These are phyloP conservation scores for Malassezia cuniculi DNA, from an alignment of 1,284 basidiomycete genomes.

Conservation along the genomic window DNA sequence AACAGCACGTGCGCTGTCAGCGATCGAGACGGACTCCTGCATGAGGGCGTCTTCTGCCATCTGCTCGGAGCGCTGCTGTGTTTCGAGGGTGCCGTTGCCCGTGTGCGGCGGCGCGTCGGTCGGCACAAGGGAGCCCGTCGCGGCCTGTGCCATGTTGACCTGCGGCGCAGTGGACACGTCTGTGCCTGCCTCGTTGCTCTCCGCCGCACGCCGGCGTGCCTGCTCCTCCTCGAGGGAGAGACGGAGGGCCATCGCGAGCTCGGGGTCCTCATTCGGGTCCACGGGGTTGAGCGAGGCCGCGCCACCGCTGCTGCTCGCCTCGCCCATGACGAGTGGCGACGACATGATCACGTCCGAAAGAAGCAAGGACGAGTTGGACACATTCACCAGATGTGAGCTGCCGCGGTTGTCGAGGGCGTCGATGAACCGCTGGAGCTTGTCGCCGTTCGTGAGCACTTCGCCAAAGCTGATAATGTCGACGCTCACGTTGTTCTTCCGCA, in stretches of 20 bases:
- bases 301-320: constrained; percentile 36
- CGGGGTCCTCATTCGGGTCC: constrained; percentile 87
- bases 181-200: constrained; percentile 14
- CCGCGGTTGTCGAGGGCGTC: constrained; percentile 64
- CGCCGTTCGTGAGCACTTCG: constrained; percentile 50
- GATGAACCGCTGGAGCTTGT: constrained; percentile 60
- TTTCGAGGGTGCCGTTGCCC: constrained; percentile 19
- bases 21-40: constrained; percentile 31
- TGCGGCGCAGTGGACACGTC: constrained; percentile 5
- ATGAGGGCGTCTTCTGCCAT: constrained; percentile 36
- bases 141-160: constrained; percentile 17
- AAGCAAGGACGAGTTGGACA: constrained; percentile 58
- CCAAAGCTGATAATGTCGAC: constrained; percentile 75
- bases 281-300: constrained; percentile 55
- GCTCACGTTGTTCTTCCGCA: constrained; percentile 98
- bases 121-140: constrained; percentile 31
- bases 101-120: constrained; percentile 32
- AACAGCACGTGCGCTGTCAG: constrained; percentile 20
- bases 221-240: constrained; percentile 96
- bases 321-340: constrained; percentile 61
- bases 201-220: constrained; percentile 55
- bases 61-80: constrained; percentile 19
- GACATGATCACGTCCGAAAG: constrained; percentile 71
- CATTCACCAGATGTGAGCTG: constrained; percentile 66
- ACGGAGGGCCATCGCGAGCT: constrained; percentile 90